Base-by-base conservation (phyloP, 2,329 filamentous ascomycete genomes). In the Talaromyces sp. region DNA sequence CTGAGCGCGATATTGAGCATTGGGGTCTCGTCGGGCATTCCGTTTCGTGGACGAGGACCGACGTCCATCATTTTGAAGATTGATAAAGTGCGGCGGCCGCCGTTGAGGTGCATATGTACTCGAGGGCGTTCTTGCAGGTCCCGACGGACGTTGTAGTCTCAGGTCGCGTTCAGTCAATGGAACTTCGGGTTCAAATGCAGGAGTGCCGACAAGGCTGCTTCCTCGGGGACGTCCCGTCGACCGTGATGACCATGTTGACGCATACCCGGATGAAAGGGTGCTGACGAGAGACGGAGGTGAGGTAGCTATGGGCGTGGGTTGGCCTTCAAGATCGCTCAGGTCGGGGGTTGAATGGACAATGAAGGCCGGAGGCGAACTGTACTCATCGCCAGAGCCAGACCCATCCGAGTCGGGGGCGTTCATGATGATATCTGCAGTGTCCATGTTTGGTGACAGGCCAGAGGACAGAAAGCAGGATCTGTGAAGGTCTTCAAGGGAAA, bases 1-100 rank as follows among this genome's bases (percentile, higher is more conserved):
- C 78, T 98, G 92, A 57, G 91, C 91, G 66, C 90, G 83, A 74
- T 91, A 92, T 70, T 90, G 87, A 61, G 88, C 88, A 72, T 89
- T 89, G 10, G 89, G 89, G 72, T 91, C 90, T 68, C 84, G 78
- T 66, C 86, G 80, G 43, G 82, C 76, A 45, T 75, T 73, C 68
- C 87, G 80, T 67, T 84, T 85, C 2, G 82, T 77, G 1, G 87
- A 88, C 7, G 81, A 83, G 8, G 85, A 87, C 67, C 87, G 83
- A 67, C 84, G 82, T 64, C 83, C 82, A 68, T 80, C 81, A 24
- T 76, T 78, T 65, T 81, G 80, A 10, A 80, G 69, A 39, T 78
- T 77, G 45, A 82, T 80, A 60, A 81, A 83, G 52, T 83, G 82
- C 16, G 82, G 78, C 63, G 81, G 86, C 79, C 79, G 87, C 79